Evolutionary conservation across 2,329 filamentous ascomycete genomes (phyloP).

Genomic region (Tricladium varicosporioides): DNA sequence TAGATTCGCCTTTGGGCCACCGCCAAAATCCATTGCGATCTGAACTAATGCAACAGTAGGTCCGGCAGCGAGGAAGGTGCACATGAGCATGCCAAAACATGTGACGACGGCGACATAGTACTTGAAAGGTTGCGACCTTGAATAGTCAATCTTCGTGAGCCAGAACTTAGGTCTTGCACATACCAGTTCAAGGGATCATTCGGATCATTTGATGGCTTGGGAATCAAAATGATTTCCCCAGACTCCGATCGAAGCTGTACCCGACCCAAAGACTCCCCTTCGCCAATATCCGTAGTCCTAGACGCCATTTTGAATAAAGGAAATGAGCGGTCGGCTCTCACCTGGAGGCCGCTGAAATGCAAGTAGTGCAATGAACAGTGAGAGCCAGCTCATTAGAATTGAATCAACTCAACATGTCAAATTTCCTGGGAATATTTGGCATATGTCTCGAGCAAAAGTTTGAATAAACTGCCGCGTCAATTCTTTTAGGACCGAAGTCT

Average conservation of each 20-base stretch:
- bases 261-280: slow-evolving; percentile 15
- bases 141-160: background rate
- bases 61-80: slow-evolving; percentile 7
- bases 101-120: slow-evolving; percentile 5
- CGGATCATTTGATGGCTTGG: slow-evolving; percentile 34
- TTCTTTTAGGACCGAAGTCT: background rate
- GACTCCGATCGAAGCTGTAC: slow-evolving; percentile 19
- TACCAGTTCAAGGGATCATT: slow-evolving; percentile 39
- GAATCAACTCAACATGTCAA: background rate
- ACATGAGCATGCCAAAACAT: slow-evolving; percentile 7
- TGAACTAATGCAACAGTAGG: slow-evolving; percentile 12
- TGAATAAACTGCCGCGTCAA: background rate
- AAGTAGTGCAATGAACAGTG: background rate
- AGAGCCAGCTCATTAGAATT: slow-evolving; percentile 1
- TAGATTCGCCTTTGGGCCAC: slow-evolving; percentile 9
- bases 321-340: slow-evolving; percentile 4
- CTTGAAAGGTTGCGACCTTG: slow-evolving; percentile 9
- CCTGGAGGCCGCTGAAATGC: slow-evolving; percentile 2
- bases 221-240: slow-evolving; percentile 30
- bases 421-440: no score
- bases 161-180: background rate
- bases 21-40: slow-evolving; percentile 17
- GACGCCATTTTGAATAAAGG: slow-evolving; percentile 7
- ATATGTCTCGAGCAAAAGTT: background rate
- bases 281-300: background rate